Base-by-base conservation (phyloP, 352 stramenopile genomes). In the Phytophthora sansomeana region DNA sequence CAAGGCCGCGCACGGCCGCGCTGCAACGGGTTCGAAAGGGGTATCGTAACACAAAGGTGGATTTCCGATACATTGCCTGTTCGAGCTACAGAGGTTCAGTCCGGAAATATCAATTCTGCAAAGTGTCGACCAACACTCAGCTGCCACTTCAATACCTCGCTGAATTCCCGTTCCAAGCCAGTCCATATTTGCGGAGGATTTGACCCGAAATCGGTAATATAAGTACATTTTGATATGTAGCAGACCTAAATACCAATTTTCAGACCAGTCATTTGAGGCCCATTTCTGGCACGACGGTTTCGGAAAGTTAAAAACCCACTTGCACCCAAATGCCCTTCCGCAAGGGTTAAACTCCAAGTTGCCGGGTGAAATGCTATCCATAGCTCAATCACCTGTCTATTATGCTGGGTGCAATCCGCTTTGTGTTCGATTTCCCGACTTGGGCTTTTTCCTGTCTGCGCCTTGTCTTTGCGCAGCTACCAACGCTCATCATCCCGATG, bases 111-210 rank as follows among this genome's bases (percentile, higher is more conserved):
- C 21, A 44, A 44, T 32, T 69, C 30, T 65, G 16, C 5, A 1
- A 7, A 24, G n/a, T 28, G 32, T n/a, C 9, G 49, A 79, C 67
- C 72, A 62, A 75, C 72, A 77, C 59, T 77, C 63, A 68, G 44
- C 39, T 28, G 19, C 38, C 59, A 72, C 62, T 74, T 71, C 58
- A 74, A 66, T 54, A 42, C 63, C 11, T 11, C 5, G 21, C 7
- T 11, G 17, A 36, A 75, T 54, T 80, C 30, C 28, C 19, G 8
- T 9, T 26, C 32, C 11, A 11, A 53, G 11, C 43, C 2, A 1
- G 8, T 21, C 16, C 0, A 0, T 0, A 0, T 32, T 71, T 79
- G 74, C 74, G 65, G 60, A 17, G 0, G 7, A 51, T 26, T 39
- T 16, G n/a, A 16, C 30, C 3, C 21, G 21, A 3, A 24, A 24